phyloP scores from a whole-genome alignment of 2,329 filamentous ascomycete genomes.

The Diaporthe citrichinensis region DNA sequence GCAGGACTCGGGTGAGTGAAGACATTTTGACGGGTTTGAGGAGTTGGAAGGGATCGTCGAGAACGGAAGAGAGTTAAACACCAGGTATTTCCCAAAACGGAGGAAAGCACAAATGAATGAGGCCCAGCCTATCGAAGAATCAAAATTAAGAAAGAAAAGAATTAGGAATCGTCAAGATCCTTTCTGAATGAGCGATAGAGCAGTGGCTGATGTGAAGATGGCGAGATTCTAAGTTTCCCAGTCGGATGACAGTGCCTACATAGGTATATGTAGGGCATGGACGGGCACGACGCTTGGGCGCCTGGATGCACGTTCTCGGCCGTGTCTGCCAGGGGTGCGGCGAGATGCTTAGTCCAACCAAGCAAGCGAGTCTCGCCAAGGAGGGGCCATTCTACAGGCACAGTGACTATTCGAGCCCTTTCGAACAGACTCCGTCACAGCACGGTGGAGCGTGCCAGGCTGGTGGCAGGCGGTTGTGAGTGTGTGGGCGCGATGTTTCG shows the following conservation, averaged over 20 bases:
- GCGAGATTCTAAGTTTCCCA: slow-evolving; percentile 8
- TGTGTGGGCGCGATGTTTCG: slow-evolving; percentile 23
- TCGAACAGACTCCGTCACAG: slow-evolving; percentile 41
- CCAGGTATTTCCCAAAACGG: slow-evolving; percentile 9
- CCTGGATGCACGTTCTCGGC: neutral
- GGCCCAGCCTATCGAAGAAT: slow-evolving; percentile 41
- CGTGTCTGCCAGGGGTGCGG: neutral
- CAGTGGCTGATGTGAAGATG: slow-evolving; percentile 37
- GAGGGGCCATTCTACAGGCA: slow-evolving; percentile 20
- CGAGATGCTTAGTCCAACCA: slow-evolving; percentile 30
- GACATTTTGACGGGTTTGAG: slow-evolving; percentile 51
- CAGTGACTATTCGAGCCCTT: slow-evolving; percentile 30
- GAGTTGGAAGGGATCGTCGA: slow-evolving; percentile 46
- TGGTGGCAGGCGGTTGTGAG: slow-evolving; percentile 20
- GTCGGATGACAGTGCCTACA: slow-evolving; percentile 27
- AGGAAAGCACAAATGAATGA: slow-evolving; percentile 43
- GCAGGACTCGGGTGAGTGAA: slow-evolving; percentile 52
- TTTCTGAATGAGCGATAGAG: slow-evolving; percentile 37
- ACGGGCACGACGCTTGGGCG: slow-evolving; percentile 21
- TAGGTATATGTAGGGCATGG: slow-evolving; percentile 36
- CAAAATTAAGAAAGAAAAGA: slow-evolving; percentile 34
- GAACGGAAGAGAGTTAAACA: slow-evolving; percentile 46
- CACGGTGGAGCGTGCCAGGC: slow-evolving; percentile 32
- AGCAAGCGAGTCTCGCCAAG: slow-evolving; percentile 38
- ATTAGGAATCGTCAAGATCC: slow-evolving; percentile 40